Evolutionary conservation across 2,329 filamentous ascomycete species (phyloP), one percentile per base, ranked within the genome.

Genomic region (Diaporthe humulicola): DNA sequence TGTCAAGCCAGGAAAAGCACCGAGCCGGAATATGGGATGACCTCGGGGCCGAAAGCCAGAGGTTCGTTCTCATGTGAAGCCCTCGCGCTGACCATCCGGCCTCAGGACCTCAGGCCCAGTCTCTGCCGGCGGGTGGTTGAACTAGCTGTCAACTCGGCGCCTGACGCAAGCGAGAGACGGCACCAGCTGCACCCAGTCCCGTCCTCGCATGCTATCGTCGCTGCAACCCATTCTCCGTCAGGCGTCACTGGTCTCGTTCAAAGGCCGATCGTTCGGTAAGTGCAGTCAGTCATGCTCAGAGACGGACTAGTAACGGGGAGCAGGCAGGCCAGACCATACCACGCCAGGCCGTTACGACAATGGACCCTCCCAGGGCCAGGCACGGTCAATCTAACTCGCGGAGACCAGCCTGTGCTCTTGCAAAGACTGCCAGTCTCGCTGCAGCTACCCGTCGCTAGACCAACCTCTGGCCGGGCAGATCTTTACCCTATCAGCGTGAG

Each of bases 371-470:
- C 76, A 78, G 75, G 75, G 74, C 74, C 76, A 78, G 75, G 76
- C 73, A 80, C 77, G 77, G 76, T 78, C 78, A 79, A 80, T 82
- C 76, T 78, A 81, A 79, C 79, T 79, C 79, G 80, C 79, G 82
- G 81, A 76, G 76, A 78, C 78, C 78, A 78, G 77, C 79, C 79
- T 79, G 77, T 74, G 78, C 79, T 82, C 77, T 79, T 79, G 81
- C 79, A 80, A 80, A 80, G 79, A 80, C 78, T 80, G 80, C 77
- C 79, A 83, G 79, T 78, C 60, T 73, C 77, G 69, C 79, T 87
- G 85, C 85, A 85, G 79, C 78, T 79, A 83, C 75, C 85, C 85
- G 85, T 80, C 78, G 76, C 79, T 83, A 80, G 81, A 79, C 79
- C 79, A 80, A 80, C 77, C 78, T 79, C 78, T 79, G 76, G 77